phyloP scores from a whole-genome alignment of 345 rosid species.

The Eutrema heterophyllum region DNA sequence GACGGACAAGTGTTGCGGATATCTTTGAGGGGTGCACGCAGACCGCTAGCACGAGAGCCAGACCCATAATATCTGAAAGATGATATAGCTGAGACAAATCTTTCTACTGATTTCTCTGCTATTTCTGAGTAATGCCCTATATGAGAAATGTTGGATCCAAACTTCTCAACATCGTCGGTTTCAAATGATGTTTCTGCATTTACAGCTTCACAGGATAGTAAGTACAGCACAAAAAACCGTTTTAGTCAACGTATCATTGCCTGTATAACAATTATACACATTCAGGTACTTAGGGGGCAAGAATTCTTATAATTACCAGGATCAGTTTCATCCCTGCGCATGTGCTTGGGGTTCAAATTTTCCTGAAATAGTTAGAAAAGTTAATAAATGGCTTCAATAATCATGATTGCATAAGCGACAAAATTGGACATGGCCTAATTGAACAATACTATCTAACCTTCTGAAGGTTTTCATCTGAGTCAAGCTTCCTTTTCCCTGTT shows the following conservation, averaged over 20 bases:
- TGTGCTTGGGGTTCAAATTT: constrained; percentile 42
- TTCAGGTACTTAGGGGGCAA: background rate
- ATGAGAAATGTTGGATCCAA: constrained; percentile 80
- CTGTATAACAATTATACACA: background rate
- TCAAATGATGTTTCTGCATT: constrained; percentile 28
- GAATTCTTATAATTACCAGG: constrained; percentile 34
- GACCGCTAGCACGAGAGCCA: constrained; percentile 94
- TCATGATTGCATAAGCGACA: background rate
- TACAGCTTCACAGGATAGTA: constrained; percentile 32
- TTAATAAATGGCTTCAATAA: constrained; percentile 3
- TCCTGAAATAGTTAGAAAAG: constrained; percentile 47
- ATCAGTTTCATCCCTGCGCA: constrained; percentile 37
- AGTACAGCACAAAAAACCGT: constrained; percentile 11
- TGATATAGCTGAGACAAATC: constrained; percentile 63
- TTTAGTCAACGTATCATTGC: background rate
- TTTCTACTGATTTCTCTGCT: constrained; percentile 87
- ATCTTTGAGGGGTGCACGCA: constrained; percentile 82
- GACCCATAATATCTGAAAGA: constrained; percentile 54
- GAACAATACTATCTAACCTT: constrained; percentile 38
- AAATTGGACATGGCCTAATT: background rate
- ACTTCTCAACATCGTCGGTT: constrained; percentile 39
- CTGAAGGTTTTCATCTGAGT: constrained; percentile 31
- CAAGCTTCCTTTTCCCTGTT: constrained; percentile 56
- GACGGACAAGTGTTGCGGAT: constrained; percentile 39
- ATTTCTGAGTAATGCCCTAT: constrained; percentile 55